Percentiles rank a stretch among this genome's conserved stretches.
Conservation (phyloP, 1,284 basidiomycete genomes). For the Flammula alnicola region DNA sequence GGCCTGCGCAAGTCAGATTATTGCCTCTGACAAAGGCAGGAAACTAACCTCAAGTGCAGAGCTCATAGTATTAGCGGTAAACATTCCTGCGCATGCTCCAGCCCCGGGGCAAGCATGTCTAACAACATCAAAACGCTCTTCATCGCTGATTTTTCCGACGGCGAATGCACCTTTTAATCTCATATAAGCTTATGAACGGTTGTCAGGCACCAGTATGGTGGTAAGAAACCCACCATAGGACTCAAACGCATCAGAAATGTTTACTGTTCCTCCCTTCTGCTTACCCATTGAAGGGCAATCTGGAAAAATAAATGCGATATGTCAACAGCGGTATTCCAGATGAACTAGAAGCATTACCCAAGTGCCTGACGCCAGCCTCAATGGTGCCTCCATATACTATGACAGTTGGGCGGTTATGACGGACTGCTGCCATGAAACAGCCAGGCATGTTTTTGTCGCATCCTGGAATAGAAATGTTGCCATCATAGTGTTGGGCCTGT, state of each 20-base stretch:
- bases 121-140: constrained; percentile 80
- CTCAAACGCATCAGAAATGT: constrained; percentile 85
- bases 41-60: constrained; percentile 77
- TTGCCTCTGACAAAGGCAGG: background rate
- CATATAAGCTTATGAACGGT: constrained; percentile 2
- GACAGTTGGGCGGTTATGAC: constrained; percentile 86
- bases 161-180: constrained; percentile 68
- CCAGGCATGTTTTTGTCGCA: constrained; percentile 97
- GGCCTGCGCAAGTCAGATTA: constrained; percentile 26
- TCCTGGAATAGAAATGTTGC: constrained; percentile 81
- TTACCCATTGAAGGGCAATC: constrained; percentile 83
- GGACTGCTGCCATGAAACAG: constrained; percentile 81
- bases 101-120: constrained; percentile 83
- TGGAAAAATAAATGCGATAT: constrained; percentile 26
- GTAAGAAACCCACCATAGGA: constrained; percentile 63
- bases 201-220: background rate
- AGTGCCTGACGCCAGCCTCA: constrained; percentile 71
- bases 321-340: too few species aligned
- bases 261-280: constrained; percentile 79
- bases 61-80: constrained; percentile 90
- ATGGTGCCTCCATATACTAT: constrained; percentile 89
- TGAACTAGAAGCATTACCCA: constrained; percentile 43
- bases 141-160: constrained; percentile 76
- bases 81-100: constrained; percentile 86
- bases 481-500: constrained; percentile 86